Evolutionary conservation across 805 yeast genomes (phyloP), one percentile per base, ranked within the genome.

Genomic region (Myxozyma lipomycoides): DNA sequence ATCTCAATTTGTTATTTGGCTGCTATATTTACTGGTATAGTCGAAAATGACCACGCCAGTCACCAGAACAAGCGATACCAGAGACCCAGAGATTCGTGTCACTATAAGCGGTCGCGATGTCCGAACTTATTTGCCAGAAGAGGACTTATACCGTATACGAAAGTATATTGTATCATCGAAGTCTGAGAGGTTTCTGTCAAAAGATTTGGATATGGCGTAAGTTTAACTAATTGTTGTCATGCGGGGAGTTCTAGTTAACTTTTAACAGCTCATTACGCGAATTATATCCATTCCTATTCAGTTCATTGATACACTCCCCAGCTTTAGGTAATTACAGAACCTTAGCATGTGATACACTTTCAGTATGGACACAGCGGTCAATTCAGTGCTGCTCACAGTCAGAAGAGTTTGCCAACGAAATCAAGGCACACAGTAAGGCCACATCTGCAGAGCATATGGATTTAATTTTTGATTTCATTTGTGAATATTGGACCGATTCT

Each of bases 401-500:
- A 10, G 12, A 32, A 23, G 26, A 18, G 44, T 49, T 15, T 48
- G 45, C 12, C 60, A 55, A 34, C 10, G 25, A 17, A 30, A 40
- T 49, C 3, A 12, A 26, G 4, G 30, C 30, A 4, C 35, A 21
- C 40, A 19, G 15, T 30, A 9, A 23, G 9, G 24, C 43, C 3
- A 42, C 22, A 3, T 38, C 47, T 2, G 43, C 30, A 10, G 23
- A 34, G 9, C 64, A 60, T 22, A 54, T 59, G 17, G 55, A 62
- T 43, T 23, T 24, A 3, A 52, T 68, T 6, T 66, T 68, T 41
- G 56, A 57, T 35, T 84, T 77, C 63, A 74, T 84, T 12, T 67
- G 83, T 35, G 89, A 82, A 57, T 81, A 78, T 63, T 82, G 89
- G 81, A 79, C 78, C 46, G 86, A 82, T 45, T 77, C 86, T 1